Percentiles rank a stretch among this genome's conserved stretches.
Conservation (phyloP, 768 basidiomycete species). For the Lentinula boryana region DNA sequence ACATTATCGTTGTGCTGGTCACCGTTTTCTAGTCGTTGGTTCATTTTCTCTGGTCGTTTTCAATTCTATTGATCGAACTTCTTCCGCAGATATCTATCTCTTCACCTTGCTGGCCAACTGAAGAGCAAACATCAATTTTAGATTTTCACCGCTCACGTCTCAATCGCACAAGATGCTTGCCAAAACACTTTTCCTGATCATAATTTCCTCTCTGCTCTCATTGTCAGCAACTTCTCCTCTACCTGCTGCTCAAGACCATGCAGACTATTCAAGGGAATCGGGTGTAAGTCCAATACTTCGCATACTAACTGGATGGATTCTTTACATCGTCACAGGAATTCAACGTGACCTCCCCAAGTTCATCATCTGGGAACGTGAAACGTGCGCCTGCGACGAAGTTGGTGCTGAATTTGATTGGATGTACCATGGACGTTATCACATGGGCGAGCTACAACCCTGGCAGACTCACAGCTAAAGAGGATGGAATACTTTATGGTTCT, state of each 20-base stretch:
- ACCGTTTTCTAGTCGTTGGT: neutral
- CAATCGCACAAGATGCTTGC: neutral
- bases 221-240: neutral
- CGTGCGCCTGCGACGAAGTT: neutral
- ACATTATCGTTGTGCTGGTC: neutral
- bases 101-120: neutral
- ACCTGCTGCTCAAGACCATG: neutral
- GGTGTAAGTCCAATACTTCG: neutral
- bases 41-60: neutral
- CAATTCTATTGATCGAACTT: neutral
- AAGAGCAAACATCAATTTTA: neutral
- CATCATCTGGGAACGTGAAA: neutral
- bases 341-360: neutral
- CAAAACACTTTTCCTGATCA: neutral
- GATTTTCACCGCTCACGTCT: neutral
- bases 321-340: neutral
- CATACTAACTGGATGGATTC: neutral
- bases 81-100: neutral
- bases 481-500: neutral
- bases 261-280: neutral
- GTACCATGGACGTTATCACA: neutral
- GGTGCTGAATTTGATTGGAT: neutral
- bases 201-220: neutral
- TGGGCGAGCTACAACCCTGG: neutral
- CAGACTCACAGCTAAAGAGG: neutral